Conservation (phyloP, 306 rosid species). For the Lagenaria siceraria region DNA sequence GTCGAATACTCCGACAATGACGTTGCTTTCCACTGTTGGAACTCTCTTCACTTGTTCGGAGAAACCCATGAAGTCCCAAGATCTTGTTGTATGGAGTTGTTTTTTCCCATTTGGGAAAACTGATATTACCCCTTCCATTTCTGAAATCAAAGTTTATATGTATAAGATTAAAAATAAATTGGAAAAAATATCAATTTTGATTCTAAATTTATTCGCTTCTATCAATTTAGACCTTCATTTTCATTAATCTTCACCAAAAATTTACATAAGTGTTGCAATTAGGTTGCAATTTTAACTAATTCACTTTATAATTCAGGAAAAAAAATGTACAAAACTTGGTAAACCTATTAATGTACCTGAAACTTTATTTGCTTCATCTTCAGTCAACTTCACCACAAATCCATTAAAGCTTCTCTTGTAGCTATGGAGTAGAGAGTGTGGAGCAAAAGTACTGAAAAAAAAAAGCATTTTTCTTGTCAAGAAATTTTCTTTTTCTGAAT, state of each 20-base stretch:
- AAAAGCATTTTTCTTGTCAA: too few species aligned
- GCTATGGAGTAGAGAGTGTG: conserved; percentile 15
- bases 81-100: conserved; percentile 31
- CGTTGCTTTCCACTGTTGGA: conserved; percentile 2
- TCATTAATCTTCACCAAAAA: too few species aligned
- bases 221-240: too few species aligned
- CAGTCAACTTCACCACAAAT: conserved; percentile 24
- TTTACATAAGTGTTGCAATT: too few species aligned
- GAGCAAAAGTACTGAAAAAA: conserved; percentile 5
- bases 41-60: background rate
- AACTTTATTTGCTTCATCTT: conserved; percentile 21
- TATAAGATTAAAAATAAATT: background rate
- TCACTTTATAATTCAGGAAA: too few species aligned
- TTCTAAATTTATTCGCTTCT: too few species aligned
- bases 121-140: conserved; percentile 27
- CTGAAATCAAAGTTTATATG: conserved; percentile 3
- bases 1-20: conserved; percentile 14
- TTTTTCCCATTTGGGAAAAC: conserved; percentile 23
- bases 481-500: background rate
- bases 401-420: conserved; percentile 33
- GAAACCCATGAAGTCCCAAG: conserved; percentile 26
- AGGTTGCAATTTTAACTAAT: too few species aligned
- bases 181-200: too few species aligned
- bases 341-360: conserved; percentile 10
- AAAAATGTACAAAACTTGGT: too few species aligned